Base-by-base conservation (phyloP, 352 stramenopile genomes). In the Phytophthora podocarpi region DNA sequence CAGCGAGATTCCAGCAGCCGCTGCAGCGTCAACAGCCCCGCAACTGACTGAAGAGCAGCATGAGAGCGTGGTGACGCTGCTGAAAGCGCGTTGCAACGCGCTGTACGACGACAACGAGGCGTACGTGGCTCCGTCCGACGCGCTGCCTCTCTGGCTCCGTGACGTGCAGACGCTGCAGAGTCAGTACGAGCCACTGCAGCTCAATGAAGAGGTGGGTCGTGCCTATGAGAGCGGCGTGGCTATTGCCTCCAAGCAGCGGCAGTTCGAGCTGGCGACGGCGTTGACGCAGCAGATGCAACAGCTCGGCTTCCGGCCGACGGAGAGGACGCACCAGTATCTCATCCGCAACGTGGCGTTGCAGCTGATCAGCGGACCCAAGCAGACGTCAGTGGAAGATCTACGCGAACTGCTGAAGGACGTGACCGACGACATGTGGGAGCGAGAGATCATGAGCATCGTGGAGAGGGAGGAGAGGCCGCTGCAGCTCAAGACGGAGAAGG, bases 241-340 rank as follows among this genome's bases (percentile, higher is more conserved):
- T 10, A 89, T 93, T 52, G 74, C 81, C 13, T 75, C 74, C 49
- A 93, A 93, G 70, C 83, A 93, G 62, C 67, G 71, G 23, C 78
- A 93, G 52, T 87, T 89, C 28, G 53, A 70, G 5, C 36, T 90
- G 13, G 78, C 76, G 7, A 55, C 47, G 20, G 68, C 43, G 16
- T 62, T 90, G 8, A 57, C 72, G 21, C 31, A 64, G 27, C 81
- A 91, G 67, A 82, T 89, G 71, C 65, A 80, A 56, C 11, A 52
- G 34, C 51, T 89, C 11, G 70, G 57, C 0, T 56, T 79, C 31
- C 46, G 34, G 2, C 61, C 65, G 3, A 72, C 74, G 13, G 56
- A 76, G n/a, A 32, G 51, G 15, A 87, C 68, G n/a, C 82, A 76
- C 46, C 59, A 67, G 42, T 85, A 68, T 37, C 41, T 87, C n/a